phyloP scores from a whole-genome alignment of 495 filamentous ascomycete genomes.

The Penicillium bovifimosum region DNA sequence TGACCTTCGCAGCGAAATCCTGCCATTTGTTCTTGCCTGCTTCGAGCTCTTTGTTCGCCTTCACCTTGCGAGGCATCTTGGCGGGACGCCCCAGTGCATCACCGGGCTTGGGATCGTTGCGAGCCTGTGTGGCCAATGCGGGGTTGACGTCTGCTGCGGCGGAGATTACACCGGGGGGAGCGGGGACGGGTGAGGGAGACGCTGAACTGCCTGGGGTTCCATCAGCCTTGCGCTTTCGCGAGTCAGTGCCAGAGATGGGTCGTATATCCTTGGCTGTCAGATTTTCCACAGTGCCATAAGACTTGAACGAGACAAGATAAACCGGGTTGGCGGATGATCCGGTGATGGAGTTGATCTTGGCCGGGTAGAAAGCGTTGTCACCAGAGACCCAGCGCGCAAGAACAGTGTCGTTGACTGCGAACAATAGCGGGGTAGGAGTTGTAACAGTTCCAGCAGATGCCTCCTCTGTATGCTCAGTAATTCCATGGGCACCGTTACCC shows the following conservation, averaged over 20 bases:
- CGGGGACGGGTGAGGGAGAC: conserved; percentile 41
- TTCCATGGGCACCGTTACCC: conserved; percentile 51
- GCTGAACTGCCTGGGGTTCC: conserved; percentile 54
- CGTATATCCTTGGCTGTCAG: conserved; percentile 79
- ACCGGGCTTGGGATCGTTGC: conserved; percentile 58
- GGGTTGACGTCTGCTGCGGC: conserved; percentile 84
- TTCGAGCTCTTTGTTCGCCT: conserved; percentile 84
- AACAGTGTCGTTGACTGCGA: conserved; percentile 84
- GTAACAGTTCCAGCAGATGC: conserved; percentile 33
- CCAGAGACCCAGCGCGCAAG: conserved; percentile 87
- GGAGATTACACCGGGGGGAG: conserved; percentile 67
- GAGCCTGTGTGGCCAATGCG: conserved; percentile 64
- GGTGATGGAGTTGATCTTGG: conserved; percentile 87
- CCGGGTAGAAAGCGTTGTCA: conserved; percentile 86
- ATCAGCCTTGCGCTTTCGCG: conserved; percentile 89
- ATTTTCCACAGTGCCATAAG: conserved; percentile 77
- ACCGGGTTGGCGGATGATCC: conserved; percentile 82
- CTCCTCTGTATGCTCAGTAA: conserved; percentile 39
- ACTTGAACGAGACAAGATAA: conserved; percentile 91
- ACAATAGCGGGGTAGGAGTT: conserved; percentile 46
- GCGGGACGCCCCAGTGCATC: conserved; percentile 61
- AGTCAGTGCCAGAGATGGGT: conserved; percentile 58
- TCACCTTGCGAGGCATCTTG: conserved; percentile 75
- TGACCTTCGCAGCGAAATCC: conserved; percentile 77
- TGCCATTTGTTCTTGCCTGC: conserved; percentile 92